Conservation (phyloP, 2,329 filamentous ascomycete genomes). For the Teratosphaeria gauchensis region DNA sequence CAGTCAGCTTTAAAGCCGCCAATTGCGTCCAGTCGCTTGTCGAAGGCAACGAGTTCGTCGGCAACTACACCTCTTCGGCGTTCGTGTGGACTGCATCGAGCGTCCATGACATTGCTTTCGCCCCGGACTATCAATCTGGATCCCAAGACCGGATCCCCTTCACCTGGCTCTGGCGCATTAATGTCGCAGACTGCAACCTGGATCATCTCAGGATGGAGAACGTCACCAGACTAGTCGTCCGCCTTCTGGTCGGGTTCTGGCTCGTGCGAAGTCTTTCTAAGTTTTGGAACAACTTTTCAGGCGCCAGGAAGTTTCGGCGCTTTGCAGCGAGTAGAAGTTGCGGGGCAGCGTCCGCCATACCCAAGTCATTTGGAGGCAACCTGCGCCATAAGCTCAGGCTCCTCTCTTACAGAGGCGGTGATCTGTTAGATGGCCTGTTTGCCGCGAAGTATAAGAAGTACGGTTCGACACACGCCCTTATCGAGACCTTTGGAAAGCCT, state of each 20-base stretch:
- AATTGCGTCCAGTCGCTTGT: neutral
- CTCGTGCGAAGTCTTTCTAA: neutral
- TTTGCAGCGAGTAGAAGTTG: neutral
- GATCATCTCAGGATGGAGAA: neutral
- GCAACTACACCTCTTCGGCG: neutral
- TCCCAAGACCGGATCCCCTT: neutral
- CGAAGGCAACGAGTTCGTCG: neutral
- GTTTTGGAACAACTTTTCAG: neutral
- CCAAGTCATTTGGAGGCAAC: slow-evolving; percentile 6
- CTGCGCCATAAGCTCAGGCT: slow-evolving; percentile 12
- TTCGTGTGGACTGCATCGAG: neutral
- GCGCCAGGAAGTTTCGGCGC: neutral
- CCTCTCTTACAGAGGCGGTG: slow-evolving; percentile 8
- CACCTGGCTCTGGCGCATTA: neutral
- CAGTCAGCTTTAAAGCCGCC: neutral
- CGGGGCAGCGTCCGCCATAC: neutral
- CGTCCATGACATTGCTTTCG: neutral
- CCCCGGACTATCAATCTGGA: neutral
- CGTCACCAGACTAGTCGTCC: neutral
- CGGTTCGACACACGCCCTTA: slow-evolving; percentile 11
- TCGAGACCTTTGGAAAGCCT: slow-evolving; percentile 7
- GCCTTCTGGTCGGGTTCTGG: neutral
- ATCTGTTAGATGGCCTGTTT: slow-evolving; percentile 12
- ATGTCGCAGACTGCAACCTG: neutral
- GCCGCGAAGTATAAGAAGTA: slow-evolving; percentile 10